These are phyloP conservation scores for Coix lacrymajobi DNA, from an alignment of 176 grass and related monocot genomes.

Conservation along the genomic window DNA sequence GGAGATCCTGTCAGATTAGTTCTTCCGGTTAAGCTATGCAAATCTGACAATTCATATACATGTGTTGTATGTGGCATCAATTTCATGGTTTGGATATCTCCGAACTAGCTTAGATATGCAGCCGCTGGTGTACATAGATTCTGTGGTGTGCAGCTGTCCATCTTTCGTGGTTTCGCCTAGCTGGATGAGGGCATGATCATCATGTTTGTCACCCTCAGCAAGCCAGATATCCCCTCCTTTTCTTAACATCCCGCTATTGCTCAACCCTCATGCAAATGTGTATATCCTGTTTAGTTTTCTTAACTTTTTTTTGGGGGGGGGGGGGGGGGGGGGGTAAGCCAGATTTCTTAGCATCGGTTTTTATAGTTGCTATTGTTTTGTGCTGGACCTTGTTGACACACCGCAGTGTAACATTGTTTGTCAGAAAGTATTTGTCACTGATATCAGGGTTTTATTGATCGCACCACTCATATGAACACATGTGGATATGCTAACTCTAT, in stretches of 20 bases:
- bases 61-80: slow-evolving; percentile 28
- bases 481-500: no score
- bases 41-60: slow-evolving; percentile 16
- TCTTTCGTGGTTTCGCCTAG: background rate
- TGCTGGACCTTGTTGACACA: background rate
- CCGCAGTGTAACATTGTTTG: background rate
- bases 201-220: background rate
- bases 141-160: slow-evolving; percentile 25
- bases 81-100: slow-evolving; percentile 8
- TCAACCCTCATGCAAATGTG: background rate
- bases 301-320: background rate
- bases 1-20: slow-evolving; percentile 59
- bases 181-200: background rate
- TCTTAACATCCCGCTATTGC: background rate
- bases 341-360: background rate
- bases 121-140: slow-evolving; percentile 32
- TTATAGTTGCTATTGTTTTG: background rate
- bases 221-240: background rate
- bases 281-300: background rate
- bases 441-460: no score
- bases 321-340: no score
- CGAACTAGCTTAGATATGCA: slow-evolving; percentile 18
- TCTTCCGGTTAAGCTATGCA: background rate
- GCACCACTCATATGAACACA: no score
- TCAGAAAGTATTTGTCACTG: background rate